Base-by-base conservation (phyloP, 176 grass and related monocot species). In the Hsuehochloa calcarea region DNA sequence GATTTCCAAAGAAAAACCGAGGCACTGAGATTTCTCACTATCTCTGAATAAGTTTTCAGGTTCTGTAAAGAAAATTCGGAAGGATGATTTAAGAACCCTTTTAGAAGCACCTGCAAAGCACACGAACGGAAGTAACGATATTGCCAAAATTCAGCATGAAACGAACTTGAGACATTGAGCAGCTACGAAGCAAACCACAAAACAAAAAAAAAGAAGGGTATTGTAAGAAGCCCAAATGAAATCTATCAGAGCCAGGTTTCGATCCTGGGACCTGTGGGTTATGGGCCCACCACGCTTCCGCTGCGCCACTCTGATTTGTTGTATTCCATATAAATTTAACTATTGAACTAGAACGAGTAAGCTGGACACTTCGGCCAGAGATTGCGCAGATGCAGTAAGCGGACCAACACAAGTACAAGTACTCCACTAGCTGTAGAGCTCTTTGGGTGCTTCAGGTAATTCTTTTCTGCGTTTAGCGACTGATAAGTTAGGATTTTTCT, bases 271-370 rank as follows among this genome's bases (percentile, higher is more conserved):
- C 89, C 91, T 95, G 89, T 93, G 91, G 87, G 95, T 94, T 97
- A 97, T 97, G 92, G 92, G 95, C 85, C 92, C 92, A 97, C 89
- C 89, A 97, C 92, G 92, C 92, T 95, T 95, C 90, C 84, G 86
- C 93, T 95, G 88, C 91, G 86, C 85, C 91, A 94, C 88, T 98
- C 73, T 97, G 92, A 93, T 98, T 52, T 47, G 3, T 25, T 9
- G 1, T n/a, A 0, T 8, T 0, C 0, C 11, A 45, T 34, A 0
- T 34, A 34, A 16, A 50, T 5, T 16, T 15, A 50, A 0, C 0
- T 50, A 0, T 16, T 0, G 5, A 15, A 15, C 16, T 16, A 50
- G 0, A 0, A 1, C 14, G 0, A 14, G 4, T 47, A 14, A 47
- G 12, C 45, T 4, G 45, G 45, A 10, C 45, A 13, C 45, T 46